Percentiles rank a stretch among this genome's conserved stretches.
These are phyloP conservation scores for Annona squamosa DNA, from an alignment of 164 flowering plant genomes.

Conservation along the genomic window DNA sequence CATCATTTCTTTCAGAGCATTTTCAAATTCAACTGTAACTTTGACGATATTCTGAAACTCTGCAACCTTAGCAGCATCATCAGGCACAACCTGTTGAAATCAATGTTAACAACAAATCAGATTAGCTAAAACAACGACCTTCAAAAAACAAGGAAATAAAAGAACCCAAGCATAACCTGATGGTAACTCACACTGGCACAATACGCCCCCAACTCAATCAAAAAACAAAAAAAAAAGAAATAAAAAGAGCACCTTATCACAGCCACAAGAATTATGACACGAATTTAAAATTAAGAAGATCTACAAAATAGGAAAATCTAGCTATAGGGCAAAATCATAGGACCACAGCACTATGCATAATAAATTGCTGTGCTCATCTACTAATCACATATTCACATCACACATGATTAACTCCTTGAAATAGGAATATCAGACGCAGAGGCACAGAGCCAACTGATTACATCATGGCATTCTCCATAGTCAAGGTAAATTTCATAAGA, in stretches of 20 bases:
- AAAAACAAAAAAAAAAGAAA: too few species aligned
- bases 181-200: too few species aligned
- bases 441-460: not conserved
- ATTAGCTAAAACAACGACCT: not conserved
- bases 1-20: constrained; percentile 48
- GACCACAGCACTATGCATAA: too few species aligned
- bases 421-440: not conserved
- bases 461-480: not conserved
- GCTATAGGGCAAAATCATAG: too few species aligned
- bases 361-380: too few species aligned
- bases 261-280: too few species aligned
- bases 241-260: too few species aligned
- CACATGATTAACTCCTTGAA: not conserved
- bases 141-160: not conserved
- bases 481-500: not conserved
- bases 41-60: constrained; percentile 69
- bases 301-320: too few species aligned
- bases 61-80: constrained; percentile 80
- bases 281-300: too few species aligned
- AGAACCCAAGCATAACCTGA: not conserved
- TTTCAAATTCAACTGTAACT: constrained; percentile 61
- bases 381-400: not conserved
- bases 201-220: too few species aligned
- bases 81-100: constrained; percentile 70
- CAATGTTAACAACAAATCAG: constrained; percentile 6